These are phyloP conservation scores for Fusarium irregulare DNA, from an alignment of 2,329 filamentous ascomycete species.

Conservation along the genomic window DNA sequence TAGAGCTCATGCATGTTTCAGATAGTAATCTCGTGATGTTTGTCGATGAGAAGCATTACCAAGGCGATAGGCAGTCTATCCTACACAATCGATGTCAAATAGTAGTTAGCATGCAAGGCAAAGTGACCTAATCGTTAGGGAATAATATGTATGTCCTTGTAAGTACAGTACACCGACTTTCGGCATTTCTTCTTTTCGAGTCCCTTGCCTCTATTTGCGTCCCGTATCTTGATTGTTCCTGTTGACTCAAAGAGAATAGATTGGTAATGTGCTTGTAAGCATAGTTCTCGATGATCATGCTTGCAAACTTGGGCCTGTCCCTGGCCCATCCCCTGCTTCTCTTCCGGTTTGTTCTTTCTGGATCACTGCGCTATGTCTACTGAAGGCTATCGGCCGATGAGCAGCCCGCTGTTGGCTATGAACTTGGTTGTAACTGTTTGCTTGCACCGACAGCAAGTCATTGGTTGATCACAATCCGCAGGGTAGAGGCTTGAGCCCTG, in stretches of 20 bases:
- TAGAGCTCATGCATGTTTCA: neutral
- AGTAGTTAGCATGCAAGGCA: neutral
- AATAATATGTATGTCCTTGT: neutral
- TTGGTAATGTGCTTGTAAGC: neutral
- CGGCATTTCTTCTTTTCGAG: constrained; percentile 7
- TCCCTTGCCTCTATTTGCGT: constrained; percentile 1
- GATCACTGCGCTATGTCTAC: neutral
- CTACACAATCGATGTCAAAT: neutral
- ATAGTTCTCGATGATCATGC: neutral
- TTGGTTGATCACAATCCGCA: constrained; percentile 20
- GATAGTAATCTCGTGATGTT: neutral
- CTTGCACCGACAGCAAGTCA: constrained; percentile 7
- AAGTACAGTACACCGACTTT: constrained; percentile 14
- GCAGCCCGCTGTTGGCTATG: neutral
- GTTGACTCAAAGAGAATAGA: neutral
- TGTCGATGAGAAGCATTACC: neutral
- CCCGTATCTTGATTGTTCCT: neutral
- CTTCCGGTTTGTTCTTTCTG: neutral
- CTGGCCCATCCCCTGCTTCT: neutral
- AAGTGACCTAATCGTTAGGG: neutral
- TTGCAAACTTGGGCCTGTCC: neutral
- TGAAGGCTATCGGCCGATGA: neutral
- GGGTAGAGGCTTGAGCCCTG: neutral
- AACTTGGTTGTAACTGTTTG: neutral
- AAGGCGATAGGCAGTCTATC: neutral